Conservation (phyloP, 1,139 yeast species). For the Kodamaea suecica region DNA sequence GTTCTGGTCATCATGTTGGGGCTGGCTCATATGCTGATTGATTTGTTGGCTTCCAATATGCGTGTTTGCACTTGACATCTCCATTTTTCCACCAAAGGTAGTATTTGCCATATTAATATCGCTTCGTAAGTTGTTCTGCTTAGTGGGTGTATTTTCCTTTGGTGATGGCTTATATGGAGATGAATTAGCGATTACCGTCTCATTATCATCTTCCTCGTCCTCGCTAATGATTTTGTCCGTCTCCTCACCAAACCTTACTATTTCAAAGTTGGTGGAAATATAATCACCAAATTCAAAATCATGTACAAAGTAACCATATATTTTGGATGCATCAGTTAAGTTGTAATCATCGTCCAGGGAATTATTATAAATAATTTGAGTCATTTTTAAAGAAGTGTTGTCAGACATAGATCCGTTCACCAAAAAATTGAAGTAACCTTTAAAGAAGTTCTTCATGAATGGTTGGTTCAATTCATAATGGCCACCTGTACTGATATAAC, state of each 20-base stretch:
- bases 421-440: slow-evolving; percentile 38
- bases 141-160: too few species aligned
- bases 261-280: slow-evolving; percentile 9
- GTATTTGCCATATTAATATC: too few species aligned
- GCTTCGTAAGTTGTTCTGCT: too few species aligned
- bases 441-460: slow-evolving; percentile 38
- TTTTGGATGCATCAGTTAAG: slow-evolving; percentile 14
- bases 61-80: background rate
- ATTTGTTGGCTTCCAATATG: too few species aligned
- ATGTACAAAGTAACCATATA: slow-evolving; percentile 32
- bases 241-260: slow-evolving; percentile 10
- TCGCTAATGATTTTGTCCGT: slow-evolving; percentile 5
- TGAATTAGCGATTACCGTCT: slow-evolving; percentile 40
- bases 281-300: slow-evolving; percentile 18
- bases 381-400: slow-evolving; percentile 25
- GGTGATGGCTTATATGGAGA: slow-evolving; percentile 29
- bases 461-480: slow-evolving; percentile 35
- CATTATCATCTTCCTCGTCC: slow-evolving; percentile 34
- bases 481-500: slow-evolving; percentile 21
- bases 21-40: background rate
- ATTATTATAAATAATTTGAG: slow-evolving; percentile 29
- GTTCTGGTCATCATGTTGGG: slow-evolving; percentile 1
- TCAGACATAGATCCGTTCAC: slow-evolving; percentile 33
- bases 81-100: too few species aligned
- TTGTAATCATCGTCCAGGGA: slow-evolving; percentile 9